Base-by-base conservation (phyloP, 1,284 basidiomycete genomes). In the Apiotrichum laibachii region DNA sequence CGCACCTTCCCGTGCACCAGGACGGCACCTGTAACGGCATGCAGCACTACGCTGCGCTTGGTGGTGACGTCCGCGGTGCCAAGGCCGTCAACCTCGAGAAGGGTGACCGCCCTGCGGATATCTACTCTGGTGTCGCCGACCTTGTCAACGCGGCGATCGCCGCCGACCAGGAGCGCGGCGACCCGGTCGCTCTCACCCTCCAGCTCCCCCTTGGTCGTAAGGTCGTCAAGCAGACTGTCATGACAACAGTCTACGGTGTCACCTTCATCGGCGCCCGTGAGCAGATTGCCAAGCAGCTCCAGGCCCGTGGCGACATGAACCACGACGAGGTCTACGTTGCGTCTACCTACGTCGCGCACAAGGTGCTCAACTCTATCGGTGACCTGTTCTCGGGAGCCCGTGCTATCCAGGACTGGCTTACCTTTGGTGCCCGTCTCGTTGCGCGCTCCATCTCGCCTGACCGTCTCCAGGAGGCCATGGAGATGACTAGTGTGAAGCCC, bases 11-110 rank as follows among this genome's bases (percentile, higher is more conserved):
- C 0, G 85, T 98, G 9, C 96, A 99, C 75, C 96, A 99, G 79
- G 96, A 99, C 71, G 96, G 95, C 1, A 98, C 96, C 0, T 99
- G 96, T 72, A 99, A 99, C 73, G 95, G 96, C 49, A 82, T 99
- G 67, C 95, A 99, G 80, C 95, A 99, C 77, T 99, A 99, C 70
- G 96, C 96, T 13, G 95, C 95, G 1, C 85, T 99, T 4, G 95
- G 96, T 56, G 96, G 95, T 31, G 96, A 99, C 71, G 81, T 85
- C 33, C 83, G 85, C 35, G 96, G 95, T 60, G 95, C 95, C 5
- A 82, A 84, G 66, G 94, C 98, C 71, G 95, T 99, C 70, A 99
- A 99, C 76, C 81, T 99, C 46, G 85, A 86, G 51, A 85, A 86
- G 10, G 88, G 88, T 0, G 92, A 95, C 62, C 82, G 87, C 43